phyloP scores from a whole-genome alignment of 2,329 filamentous ascomycete species.

The Penicillium sp. region DNA sequence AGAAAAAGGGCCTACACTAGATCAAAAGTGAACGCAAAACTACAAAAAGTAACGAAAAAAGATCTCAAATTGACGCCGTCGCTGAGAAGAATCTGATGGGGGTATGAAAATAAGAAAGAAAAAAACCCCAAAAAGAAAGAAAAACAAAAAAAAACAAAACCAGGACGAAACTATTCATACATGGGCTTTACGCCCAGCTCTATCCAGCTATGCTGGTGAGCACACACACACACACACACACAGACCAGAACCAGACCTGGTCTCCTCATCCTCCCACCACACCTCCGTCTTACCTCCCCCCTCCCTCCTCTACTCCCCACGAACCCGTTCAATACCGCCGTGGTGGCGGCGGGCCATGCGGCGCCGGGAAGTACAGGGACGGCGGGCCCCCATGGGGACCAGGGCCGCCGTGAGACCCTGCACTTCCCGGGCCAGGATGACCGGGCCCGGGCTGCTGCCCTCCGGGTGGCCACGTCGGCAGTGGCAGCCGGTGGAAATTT shows the following conservation, averaged over 20 bases:
- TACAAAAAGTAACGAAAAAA: neutral
- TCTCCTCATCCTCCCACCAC: neutral
- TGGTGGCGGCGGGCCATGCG: neutral
- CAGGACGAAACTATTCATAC: neutral
- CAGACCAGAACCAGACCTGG: neutral
- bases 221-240: neutral
- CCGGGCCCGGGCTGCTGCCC: slow-evolving; percentile 1
- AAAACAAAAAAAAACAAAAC: neutral
- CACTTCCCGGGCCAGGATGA: neutral
- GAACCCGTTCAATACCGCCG: neutral
- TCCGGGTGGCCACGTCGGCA: slow-evolving; percentile 24
- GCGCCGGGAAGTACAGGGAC: neutral
- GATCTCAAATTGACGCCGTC: slow-evolving; percentile 9
- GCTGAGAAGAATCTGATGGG: slow-evolving; percentile 11
- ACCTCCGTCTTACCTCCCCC: neutral
- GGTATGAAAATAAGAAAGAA: neutral
- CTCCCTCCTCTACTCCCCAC: neutral
- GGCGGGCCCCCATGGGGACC: neutral
- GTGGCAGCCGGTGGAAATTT: slow-evolving; percentile 37
- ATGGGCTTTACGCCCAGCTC: neutral
- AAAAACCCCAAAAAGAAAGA: neutral
- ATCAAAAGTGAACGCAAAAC: neutral
- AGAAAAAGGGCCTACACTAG: neutral
- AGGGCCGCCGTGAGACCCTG: neutral
- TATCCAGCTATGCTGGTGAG: neutral